Evolutionary conservation across 2,329 filamentous ascomycete genomes (phyloP), one percentile per base, ranked within the genome.

Genomic region (Fusarium siculi): DNA sequence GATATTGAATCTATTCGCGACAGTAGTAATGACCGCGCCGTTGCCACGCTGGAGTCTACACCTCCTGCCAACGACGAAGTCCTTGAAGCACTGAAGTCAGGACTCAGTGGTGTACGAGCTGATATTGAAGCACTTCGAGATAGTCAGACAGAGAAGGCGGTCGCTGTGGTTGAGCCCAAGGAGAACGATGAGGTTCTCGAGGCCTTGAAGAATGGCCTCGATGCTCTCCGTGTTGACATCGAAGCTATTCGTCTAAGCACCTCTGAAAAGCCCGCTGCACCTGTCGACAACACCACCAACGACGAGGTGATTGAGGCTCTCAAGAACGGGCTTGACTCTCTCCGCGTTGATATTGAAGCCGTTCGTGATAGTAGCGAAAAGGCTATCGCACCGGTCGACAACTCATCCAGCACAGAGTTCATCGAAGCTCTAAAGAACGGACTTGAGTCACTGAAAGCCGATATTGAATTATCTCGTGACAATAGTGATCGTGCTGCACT

Each of bases 121-220:
- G 95, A 98, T 54, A 93, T 98, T 73, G 93, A 95, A 67, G 87
- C 87, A 23, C 86, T 98, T 32, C 92, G 93, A 28, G 90, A 92
- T 19, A 83, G 79, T 64, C 83, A 83, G 47, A 84, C 84, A 49
- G 76, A 77, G 18, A 84, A 82, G 40, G 88, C 90, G 4, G 83
- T 78, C n/a, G 68, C 74, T 5, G 59, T 72, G 25, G 57, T 72
- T 9, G 67, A 75, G 8, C 53, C 72, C 25, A 94, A 91, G 5
- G 89, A 93, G 54, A 94, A 92, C 66, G 92, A 96, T 71, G 94
- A 97, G 80, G 93, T 97, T 53, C 86, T 97, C 1, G 93, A 97
- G 67, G 93, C 93, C 10, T 32, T 77, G 43, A 77, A 75, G 65
- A 64, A 53, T 30, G 74, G 75, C 18, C 72, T 77, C 21, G 72